These are phyloP conservation scores for Beta corolliflora DNA, from an alignment of 179 eudicot species.

Conservation along the genomic window DNA sequence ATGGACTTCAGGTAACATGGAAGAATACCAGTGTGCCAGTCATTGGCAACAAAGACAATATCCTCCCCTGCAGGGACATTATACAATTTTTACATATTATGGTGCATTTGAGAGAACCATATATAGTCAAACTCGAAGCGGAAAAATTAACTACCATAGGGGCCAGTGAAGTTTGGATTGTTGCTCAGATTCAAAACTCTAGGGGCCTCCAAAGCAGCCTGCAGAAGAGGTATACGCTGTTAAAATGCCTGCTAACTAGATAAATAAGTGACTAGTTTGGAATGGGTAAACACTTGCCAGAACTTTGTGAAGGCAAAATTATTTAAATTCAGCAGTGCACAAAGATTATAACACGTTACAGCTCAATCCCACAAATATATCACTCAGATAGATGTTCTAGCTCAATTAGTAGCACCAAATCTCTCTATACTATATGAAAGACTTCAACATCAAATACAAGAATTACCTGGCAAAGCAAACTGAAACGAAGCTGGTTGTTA, in stretches of 20 bases:
- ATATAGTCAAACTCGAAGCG: background rate
- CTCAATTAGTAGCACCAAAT: background rate
- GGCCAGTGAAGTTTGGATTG: slow-evolving; percentile 70
- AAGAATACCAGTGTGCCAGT: slow-evolving; percentile 88
- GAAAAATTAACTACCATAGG: slow-evolving; percentile 55
- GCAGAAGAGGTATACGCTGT: slow-evolving; percentile 3
- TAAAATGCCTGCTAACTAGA: background rate
- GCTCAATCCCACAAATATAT: background rate
- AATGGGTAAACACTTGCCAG: background rate
- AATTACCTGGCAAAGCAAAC: slow-evolving; percentile 71
- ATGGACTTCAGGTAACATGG: slow-evolving; percentile 78
- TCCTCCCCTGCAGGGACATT: slow-evolving; percentile 46
- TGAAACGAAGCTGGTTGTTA: slow-evolving; percentile 83
- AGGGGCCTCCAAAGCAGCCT: slow-evolving; percentile 97
- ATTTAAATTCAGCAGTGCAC: background rate
- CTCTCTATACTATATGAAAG: background rate
- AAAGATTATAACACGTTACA: background rate
- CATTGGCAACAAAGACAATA: slow-evolving; percentile 77
- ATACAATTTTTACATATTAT: background rate
- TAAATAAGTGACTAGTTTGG: background rate
- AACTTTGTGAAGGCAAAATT: background rate
- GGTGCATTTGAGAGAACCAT: slow-evolving; percentile 5
- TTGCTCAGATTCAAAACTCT: slow-evolving; percentile 63
- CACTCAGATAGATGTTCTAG: background rate
- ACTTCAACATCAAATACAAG: background rate